Percentiles rank a stretch among this genome's conserved stretches.
Evolutionary conservation across 176 grass and related monocot species (phyloP).

Genomic region (Ampelocalamus luodianensis): DNA sequence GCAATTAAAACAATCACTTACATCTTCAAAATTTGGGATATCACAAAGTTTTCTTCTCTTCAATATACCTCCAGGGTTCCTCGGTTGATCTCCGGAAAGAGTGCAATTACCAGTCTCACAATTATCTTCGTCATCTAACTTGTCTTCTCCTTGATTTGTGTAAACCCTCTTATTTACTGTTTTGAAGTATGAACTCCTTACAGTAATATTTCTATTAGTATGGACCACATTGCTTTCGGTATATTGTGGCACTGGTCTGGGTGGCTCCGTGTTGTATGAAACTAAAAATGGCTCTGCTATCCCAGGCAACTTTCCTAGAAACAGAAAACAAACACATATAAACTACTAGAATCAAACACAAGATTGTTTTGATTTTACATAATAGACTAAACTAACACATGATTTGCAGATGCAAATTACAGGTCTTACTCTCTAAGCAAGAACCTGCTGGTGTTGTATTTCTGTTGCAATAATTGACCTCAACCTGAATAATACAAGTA

Average conservation of each 20-base stretch:
- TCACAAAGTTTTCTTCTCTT: conserved; percentile 75
- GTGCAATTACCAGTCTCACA: conserved; percentile 30
- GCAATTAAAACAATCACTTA: conserved; percentile 46
- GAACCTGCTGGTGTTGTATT: conserved; percentile 27
- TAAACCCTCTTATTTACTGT: conserved; percentile 48
- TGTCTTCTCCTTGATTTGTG: conserved; percentile 45
- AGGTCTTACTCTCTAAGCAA: conserved; percentile 59
- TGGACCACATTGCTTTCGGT: conserved; percentile 40
- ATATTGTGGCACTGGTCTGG: conserved; percentile 19
- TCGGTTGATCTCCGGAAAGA: conserved; percentile 46
- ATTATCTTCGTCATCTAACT: conserved; percentile 43
- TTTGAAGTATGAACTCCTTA: conserved; percentile 77
- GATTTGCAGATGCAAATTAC: conserved; percentile 29
- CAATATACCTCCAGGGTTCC: conserved; percentile 37
- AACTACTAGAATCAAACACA: conserved; percentile 31
- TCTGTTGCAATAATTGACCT: conserved; percentile 48
- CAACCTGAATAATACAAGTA: conserved; percentile 64
- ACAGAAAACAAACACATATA: conserved; percentile 31
- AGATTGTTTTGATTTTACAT: conserved; percentile 3
- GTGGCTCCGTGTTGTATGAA: conserved; percentile 43
- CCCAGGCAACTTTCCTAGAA: conserved; percentile 45
- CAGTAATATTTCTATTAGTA: conserved; percentile 53
- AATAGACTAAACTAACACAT: conserved; percentile 26
- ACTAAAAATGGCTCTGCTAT: conserved; percentile 50
- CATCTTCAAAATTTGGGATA: conserved; percentile 47